Conservation (phyloP, 176 grass and related monocot species). For the Puccinellia tenuiflora region DNA sequence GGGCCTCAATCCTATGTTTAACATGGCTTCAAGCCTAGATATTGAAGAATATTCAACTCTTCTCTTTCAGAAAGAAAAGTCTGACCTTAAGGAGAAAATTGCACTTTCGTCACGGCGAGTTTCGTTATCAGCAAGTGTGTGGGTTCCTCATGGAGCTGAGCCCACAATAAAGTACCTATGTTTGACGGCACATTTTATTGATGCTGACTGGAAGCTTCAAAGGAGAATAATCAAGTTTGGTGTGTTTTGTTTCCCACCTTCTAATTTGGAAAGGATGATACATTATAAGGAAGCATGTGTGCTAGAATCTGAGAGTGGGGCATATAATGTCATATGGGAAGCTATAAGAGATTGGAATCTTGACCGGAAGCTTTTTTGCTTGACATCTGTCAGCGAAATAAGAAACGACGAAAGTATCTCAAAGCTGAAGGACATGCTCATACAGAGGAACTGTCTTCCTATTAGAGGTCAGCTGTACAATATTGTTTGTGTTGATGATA, state of each 20-base stretch:
- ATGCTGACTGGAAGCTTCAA: conserved; percentile 46
- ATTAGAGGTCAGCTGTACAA: conserved; percentile 44
- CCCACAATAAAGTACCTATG: conserved; percentile 38
- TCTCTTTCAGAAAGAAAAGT: conserved; percentile 50
- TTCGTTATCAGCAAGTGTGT: conserved; percentile 50
- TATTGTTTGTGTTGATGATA: conserved; percentile 39
- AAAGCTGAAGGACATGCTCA: conserved; percentile 37
- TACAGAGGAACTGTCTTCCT: conserved; percentile 25
- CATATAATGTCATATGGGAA: conserved; percentile 42
- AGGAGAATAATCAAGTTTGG: conserved; percentile 54
- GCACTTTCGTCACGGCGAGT: conserved; percentile 19
- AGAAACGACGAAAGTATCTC: conserved; percentile 3
- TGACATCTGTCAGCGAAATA: conserved; percentile 33
- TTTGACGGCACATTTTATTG: conserved; percentile 43
- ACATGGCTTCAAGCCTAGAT: conserved; percentile 44
- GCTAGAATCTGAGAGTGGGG: conserved; percentile 30
- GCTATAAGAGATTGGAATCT: conserved; percentile 59
- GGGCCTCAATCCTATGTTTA: conserved; percentile 44
- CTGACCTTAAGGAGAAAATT: conserved; percentile 53
- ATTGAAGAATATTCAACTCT: conserved; percentile 47
- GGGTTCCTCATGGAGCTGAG: conserved; percentile 32
- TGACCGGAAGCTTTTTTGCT: conserved; percentile 41
- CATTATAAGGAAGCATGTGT: conserved; percentile 33
- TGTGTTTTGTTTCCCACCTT: conserved; percentile 29
- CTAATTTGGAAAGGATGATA: conserved; percentile 46